These are phyloP conservation scores for Cinchona pubescens DNA, from an alignment of 257 asterid species.

Conservation along the genomic window DNA sequence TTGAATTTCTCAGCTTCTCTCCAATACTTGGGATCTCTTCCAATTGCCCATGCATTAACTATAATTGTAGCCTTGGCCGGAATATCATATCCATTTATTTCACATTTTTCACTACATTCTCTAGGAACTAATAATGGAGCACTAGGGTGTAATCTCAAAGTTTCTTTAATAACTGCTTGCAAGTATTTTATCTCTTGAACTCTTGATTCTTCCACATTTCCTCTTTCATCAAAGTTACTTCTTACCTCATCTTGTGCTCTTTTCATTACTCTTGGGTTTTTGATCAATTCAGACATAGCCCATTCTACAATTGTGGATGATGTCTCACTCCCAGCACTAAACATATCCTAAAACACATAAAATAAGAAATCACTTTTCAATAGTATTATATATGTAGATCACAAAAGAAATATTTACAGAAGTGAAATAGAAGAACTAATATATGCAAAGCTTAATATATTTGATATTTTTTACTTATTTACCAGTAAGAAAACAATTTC, in stretches of 20 bases:
- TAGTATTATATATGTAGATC: too few species aligned
- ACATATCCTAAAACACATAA: conserved; percentile 2
- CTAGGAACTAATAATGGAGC: conserved; percentile 8
- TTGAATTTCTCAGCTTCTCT: conserved; percentile 21
- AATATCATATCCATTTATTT: conserved; percentile 18
- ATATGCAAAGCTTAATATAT: too few species aligned
- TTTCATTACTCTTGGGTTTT: conserved; percentile 15
- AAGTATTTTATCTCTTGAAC: conserved; percentile 15
- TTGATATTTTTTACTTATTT: too few species aligned
- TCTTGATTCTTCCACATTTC: conserved; percentile 17
- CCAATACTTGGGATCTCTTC: conserved; percentile 35
- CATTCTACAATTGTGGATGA: conserved; percentile 24
- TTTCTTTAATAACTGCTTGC: conserved; percentile 6
- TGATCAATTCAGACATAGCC: conserved; percentile 30
- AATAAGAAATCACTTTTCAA: too few species aligned
- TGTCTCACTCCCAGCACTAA: conserved; percentile 5
- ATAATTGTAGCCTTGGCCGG: conserved; percentile 23
- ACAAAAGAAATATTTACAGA: too few species aligned
- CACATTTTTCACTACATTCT: neutral
- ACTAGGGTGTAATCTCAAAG: conserved; percentile 7
- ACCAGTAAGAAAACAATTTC: too few species aligned
- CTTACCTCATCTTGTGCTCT: conserved; percentile 25
- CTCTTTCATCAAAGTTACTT: neutral
- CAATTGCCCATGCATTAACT: conserved; percentile 36
- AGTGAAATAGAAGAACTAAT: too few species aligned